Percentiles rank a stretch among this genome's conserved stretches.
phyloP scores from a whole-genome alignment of 768 basidiomycete species.

The Rhodotorula graminis region DNA sequence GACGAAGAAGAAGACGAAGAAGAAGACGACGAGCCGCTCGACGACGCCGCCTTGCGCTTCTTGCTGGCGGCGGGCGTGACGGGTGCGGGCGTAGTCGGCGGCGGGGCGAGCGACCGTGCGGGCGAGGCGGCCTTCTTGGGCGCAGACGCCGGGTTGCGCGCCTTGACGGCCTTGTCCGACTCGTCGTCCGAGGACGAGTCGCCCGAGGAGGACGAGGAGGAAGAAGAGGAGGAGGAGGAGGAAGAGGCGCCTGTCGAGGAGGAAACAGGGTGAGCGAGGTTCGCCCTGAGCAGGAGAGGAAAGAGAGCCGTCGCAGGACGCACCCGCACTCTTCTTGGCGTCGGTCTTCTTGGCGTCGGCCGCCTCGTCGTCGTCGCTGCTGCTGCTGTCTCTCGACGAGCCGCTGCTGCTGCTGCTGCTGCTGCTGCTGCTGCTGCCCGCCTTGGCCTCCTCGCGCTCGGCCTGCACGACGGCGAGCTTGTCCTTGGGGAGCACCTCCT shows the following conservation, averaged over 20 bases:
- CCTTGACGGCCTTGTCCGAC: conserved; percentile 25
- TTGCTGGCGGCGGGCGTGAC: conserved; percentile 11
- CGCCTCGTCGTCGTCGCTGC: not conserved
- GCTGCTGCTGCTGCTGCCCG: conserved; percentile 5
- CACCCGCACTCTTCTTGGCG: not conserved
- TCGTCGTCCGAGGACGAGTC: conserved; percentile 42
- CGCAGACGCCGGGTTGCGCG: not conserved
- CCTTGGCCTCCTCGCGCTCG: conserved; percentile 10
- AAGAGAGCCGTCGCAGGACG: no score
- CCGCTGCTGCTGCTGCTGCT: no score
- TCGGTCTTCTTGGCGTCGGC: not conserved
- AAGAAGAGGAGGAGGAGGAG: not conserved
- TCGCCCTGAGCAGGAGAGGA: not conserved
- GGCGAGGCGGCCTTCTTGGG: not conserved
- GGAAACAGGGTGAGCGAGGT: not conserved
- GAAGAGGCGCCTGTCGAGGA: not conserved
- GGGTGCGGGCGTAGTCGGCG: conserved; percentile 6
- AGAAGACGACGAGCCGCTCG: not conserved
- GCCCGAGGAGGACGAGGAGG: conserved; percentile 42
- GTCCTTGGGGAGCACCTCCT: conserved; percentile 24
- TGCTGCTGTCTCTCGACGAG: conserved; percentile 4
- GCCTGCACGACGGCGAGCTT: conserved; percentile 16
- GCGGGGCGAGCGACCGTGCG: not conserved
- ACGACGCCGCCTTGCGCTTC: conserved; percentile 22
- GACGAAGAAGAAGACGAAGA: not conserved